Evolutionary conservation across 495 filamentous ascomycete genomes (phyloP), one percentile per base, ranked within the genome.

Genomic region (Penicillium malachiteum): DNA sequence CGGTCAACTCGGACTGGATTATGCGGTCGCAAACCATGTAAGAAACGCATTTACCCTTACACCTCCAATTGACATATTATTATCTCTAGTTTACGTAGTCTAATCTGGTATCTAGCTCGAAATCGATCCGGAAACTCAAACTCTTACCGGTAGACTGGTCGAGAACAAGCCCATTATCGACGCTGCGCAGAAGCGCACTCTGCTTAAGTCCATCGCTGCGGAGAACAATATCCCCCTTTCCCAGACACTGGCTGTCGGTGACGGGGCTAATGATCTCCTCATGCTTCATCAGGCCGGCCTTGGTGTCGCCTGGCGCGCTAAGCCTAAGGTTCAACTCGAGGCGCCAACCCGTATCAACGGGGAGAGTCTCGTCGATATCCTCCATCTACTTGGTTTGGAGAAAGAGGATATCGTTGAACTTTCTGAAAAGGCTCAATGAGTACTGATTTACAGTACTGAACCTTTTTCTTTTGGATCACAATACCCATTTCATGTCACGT

Each of bases 271-370:
- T 63, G 94, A 98, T 64, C 76, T 98, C 37, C 78, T 88, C 40
- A 98, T 98, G 94, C 89, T 98, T 73, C 79, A 82, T 30, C 84
- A 84, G 46, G 93, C 94, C 14, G 94, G 93, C 5, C 71, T 97
- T 52, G 94, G 94, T 5, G 85, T 97, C 38, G 94, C 94, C 12
- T 96, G 91, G 82, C 89, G 92, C 69, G 94, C 94, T 21, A 98
- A 98, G 77, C 87, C 87, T 48, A 84, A 83, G 59, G 94, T 98
- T 52, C 94, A 98, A 76, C 81, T 87, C 66, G 86, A 89, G 64
- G 93, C 94, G 2, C 85, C 85, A 6, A 87, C 89, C 30, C 80
- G 91, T 48, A 69, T 97, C 49, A 97, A 98, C 65, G 84, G 88
- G 34, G 79, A 84, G 56, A 92, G 77, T 61, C 71, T 98, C 60